Conservation (phyloP, 805 yeast genomes). For the Hanseniaspora guilliermondii region DNA sequence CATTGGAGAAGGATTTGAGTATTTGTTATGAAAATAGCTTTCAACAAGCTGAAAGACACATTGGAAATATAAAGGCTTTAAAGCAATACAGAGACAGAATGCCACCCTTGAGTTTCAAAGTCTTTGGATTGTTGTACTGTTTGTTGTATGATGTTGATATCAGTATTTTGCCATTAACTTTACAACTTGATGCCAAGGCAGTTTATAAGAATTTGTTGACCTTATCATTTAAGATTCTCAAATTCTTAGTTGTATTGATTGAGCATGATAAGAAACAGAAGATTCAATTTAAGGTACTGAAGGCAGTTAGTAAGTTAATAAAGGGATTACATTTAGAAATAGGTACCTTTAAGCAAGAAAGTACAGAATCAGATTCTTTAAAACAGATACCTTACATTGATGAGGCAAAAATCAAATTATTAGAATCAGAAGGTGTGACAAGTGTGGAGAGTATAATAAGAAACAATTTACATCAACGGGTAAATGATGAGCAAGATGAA, state of each 20-base stretch:
- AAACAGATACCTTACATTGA: slow-evolving; percentile 10
- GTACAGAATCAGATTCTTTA: not conserved
- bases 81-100: slow-evolving; percentile 1
- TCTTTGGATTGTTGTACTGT: not conserved
- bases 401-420: slow-evolving; percentile 24
- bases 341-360: not conserved
- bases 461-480: slow-evolving; percentile 23
- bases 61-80: not conserved
- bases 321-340: slow-evolving; percentile 10
- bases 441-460: slow-evolving; percentile 22
- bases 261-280: not conserved
- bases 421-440: slow-evolving; percentile 29
- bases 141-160: not conserved
- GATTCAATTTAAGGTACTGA: not conserved
- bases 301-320: not conserved
- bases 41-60: not conserved
- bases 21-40: not conserved
- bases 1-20: not conserved
- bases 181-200: slow-evolving; percentile 5
- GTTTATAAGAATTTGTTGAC: not conserved
- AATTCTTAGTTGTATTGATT: not conserved
- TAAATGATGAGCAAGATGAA: slow-evolving; percentile 69
- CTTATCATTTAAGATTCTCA: not conserved
- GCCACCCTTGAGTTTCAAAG: slow-evolving; percentile 6
- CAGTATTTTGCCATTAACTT: not conserved